Evolutionary conservation across 495 filamentous ascomycete genomes (phyloP), one percentile per base, ranked within the genome.

Genomic region (Penicillium cosmopolitanum): DNA sequence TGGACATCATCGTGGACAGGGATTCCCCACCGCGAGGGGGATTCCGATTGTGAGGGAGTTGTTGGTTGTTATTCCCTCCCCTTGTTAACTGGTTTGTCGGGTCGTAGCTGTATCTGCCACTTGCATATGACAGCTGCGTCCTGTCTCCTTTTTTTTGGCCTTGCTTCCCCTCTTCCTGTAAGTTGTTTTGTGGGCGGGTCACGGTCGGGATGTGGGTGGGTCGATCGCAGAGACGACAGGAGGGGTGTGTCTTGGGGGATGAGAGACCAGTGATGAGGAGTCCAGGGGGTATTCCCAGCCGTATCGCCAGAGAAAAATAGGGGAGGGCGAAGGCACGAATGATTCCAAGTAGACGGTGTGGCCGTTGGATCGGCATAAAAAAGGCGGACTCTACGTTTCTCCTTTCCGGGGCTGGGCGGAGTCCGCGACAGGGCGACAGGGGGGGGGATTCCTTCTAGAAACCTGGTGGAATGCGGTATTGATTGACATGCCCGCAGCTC

Each of bases 1-100:
- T 67, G 50, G 74, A 78, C 75, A 78, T 78, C 71, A 76, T 78
- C 16, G 64, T 71, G 68, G 50, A 51, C 35, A 28, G 56, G 33
- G 42, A 15, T 52, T 46, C 55, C 53, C 47, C 48, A 52, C 52
- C 15, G 34, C 42, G 44, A 16, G 36, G 44, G 44, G 31, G 31
- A 42, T 42, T 33, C 33, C 55, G 28, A 50, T 33, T 36, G n/a
- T 33, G 34, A 46, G 44, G 42, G 36, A 34, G 4, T 51, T 38
- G 21, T 51, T 25, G 50, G 38, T 34, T 36, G 47, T 54, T 53
- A 25, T 23, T 58, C 13, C 36, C 42, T 44, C 55, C 43, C 36
- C 43, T 55, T 43, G 52, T 42, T 52, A 33, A 10, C 42, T 19
- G 50, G 36, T 31, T 11, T 33, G 19, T 40, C 33, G 46, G 40